Percentiles rank a stretch among this genome's conserved stretches.
Evolutionary conservation across 441 rosid species (phyloP).

Genomic region (Syzygium syzygioides): DNA sequence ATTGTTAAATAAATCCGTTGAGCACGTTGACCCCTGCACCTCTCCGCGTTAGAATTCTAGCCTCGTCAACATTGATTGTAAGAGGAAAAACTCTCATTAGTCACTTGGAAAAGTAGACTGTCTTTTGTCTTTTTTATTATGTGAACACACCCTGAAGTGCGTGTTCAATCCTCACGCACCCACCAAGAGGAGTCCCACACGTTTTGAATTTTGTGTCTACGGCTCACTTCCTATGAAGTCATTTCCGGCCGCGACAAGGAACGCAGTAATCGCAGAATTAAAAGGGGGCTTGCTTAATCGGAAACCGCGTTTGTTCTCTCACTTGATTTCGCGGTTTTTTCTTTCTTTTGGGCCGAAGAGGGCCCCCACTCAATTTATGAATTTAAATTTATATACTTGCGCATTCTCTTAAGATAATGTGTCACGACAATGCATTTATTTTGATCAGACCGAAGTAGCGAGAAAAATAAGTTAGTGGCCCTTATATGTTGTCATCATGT

Average conservation of each 20-base stretch:
- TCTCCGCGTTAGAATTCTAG: neutral
- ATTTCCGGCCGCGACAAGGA: neutral
- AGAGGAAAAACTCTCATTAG: neutral
- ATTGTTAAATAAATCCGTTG: neutral
- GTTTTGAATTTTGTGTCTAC: neutral
- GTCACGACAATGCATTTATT: neutral
- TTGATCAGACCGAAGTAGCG: neutral
- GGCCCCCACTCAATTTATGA: neutral
- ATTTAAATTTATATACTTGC: neutral
- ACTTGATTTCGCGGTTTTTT: neutral
- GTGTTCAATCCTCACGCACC: neutral
- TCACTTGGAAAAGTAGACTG: neutral
- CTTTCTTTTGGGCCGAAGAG: neutral
- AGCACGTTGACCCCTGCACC: neutral
- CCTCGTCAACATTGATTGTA: neutral
- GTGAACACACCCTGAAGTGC: neutral
- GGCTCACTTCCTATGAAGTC: neutral
- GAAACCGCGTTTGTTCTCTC: neutral
- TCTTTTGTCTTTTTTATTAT: neutral
- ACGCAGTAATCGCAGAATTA: neutral
- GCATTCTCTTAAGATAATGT: neutral
- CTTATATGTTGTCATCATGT: neutral
- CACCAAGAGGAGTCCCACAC: neutral
- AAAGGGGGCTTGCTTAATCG: neutral
- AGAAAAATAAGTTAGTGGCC: neutral